Conservation (phyloP, 352 stramenopile species). For the Albugo candida region DNA sequence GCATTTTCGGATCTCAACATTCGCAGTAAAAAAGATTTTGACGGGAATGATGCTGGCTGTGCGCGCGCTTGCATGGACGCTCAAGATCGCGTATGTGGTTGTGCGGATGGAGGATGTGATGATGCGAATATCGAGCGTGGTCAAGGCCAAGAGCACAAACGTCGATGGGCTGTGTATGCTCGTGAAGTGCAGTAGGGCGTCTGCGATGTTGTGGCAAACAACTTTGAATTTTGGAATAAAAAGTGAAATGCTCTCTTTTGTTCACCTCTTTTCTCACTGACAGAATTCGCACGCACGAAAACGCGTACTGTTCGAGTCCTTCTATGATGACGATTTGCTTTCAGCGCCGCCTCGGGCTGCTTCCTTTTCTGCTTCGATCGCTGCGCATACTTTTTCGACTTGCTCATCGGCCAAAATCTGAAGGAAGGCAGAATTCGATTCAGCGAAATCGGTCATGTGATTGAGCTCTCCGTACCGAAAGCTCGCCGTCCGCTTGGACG, state of each 20-base stretch:
- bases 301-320: neutral
- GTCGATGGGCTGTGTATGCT: constrained; percentile 80
- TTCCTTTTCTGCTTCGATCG: constrained; percentile 75
- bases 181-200: constrained; percentile 15
- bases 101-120: constrained; percentile 55
- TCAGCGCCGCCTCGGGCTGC: constrained; percentile 40
- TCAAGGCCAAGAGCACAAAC: constrained; percentile 75
- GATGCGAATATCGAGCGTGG: constrained; percentile 44
- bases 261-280: neutral
- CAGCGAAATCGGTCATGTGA: constrained; percentile 1
- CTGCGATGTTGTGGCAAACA: constrained; percentile 4
- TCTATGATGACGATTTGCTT: constrained; percentile 52
- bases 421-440: neutral
- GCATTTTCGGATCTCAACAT: constrained; percentile 75
- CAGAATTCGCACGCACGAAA: neutral
- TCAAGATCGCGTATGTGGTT: constrained; percentile 60
- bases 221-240: neutral
- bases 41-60: constrained; percentile 69
- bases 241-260: neutral
- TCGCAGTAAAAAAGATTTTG: constrained; percentile 28
- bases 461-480: constrained; percentile 24
- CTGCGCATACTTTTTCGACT: constrained; percentile 56
- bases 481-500: constrained; percentile 51
- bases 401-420: constrained; percentile 55
- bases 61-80: constrained; percentile 57